phyloP scores from a whole-genome alignment of 768 basidiomycete species.

The Hortiboletus flavorubellus region DNA sequence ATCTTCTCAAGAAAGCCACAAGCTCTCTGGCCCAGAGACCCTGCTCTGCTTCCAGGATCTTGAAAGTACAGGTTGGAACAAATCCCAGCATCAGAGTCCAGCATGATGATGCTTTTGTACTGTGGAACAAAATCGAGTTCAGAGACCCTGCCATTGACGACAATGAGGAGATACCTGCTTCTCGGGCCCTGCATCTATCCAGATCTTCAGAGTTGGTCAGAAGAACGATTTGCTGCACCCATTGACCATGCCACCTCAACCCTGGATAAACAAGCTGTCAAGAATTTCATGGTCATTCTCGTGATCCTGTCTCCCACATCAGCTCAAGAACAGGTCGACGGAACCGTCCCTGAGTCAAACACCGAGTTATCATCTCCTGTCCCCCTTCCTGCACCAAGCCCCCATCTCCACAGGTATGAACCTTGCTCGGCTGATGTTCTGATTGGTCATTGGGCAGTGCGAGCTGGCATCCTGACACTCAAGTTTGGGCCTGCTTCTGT shows the following conservation, averaged over 20 bases:
- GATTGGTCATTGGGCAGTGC: slow-evolving; percentile 64
- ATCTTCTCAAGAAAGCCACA: slow-evolving; percentile 89
- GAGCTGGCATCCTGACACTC: slow-evolving; percentile 55
- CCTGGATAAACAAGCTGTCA: slow-evolving; percentile 16
- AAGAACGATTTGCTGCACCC: slow-evolving; percentile 78
- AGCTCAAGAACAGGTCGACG: slow-evolving; percentile 27
- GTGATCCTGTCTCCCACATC: slow-evolving; percentile 47
- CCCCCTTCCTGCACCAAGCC: slow-evolving; percentile 59
- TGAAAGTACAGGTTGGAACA: slow-evolving; percentile 83
- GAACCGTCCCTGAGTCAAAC: slow-evolving; percentile 12
- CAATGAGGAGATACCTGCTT: slow-evolving; percentile 23
- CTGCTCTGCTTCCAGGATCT: slow-evolving; percentile 81
- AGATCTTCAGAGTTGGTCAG: slow-evolving; percentile 81
- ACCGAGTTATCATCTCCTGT: slow-evolving; percentile 48
- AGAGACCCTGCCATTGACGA: slow-evolving; percentile 32
- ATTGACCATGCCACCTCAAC: slow-evolving; percentile 46
- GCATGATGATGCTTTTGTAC: slow-evolving; percentile 76
- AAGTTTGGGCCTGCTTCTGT: slow-evolving; percentile 42
- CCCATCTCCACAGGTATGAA: slow-evolving; percentile 57
- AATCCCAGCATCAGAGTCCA: slow-evolving; percentile 82
- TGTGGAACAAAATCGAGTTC: slow-evolving; percentile 72
- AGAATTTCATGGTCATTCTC: slow-evolving; percentile 52
- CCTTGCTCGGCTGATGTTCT: slow-evolving; percentile 60
- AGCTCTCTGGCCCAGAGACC: slow-evolving; percentile 76
- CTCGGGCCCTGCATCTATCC: slow-evolving; percentile 25